Conservation (phyloP, 192 early-diverging fungal species). For the Gryganskiella cystojenkinii region DNA sequence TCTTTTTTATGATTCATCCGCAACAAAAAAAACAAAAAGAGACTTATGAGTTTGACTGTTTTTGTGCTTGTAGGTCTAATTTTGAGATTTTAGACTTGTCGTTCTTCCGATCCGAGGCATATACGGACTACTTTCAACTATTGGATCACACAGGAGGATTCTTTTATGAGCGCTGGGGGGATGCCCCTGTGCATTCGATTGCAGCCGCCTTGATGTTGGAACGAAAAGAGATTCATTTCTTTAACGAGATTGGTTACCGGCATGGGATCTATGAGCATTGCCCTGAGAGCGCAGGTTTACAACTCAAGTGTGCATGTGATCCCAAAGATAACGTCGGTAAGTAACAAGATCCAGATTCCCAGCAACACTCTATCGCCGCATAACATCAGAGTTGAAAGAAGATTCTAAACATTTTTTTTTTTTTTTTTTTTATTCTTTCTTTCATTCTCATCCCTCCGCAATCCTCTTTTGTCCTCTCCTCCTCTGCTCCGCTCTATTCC, state of each 20-base stretch:
- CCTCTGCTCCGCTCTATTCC: neutral
- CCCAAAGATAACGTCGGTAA: conserved; percentile 64
- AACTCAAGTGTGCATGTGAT: conserved; percentile 63
- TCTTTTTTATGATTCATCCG: neutral
- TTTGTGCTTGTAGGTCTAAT: conserved; percentile 85
- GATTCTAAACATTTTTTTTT: neutral
- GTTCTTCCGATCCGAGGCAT: conserved; percentile 73
- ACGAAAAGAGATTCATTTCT: conserved; percentile 77
- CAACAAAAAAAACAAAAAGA: no score
- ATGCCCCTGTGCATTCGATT: conserved; percentile 83
- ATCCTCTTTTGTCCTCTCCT: neutral
- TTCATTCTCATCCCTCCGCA: neutral
- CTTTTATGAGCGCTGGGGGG: conserved; percentile 85
- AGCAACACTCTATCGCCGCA: no score
- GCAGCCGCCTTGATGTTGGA: conserved; percentile 70
- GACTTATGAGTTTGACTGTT: no score
- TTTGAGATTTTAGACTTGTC: conserved; percentile 87
- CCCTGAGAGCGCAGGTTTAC: conserved; percentile 62
- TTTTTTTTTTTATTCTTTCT: neutral
- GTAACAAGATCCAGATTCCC: conserved; percentile 4
- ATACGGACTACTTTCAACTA: conserved; percentile 71
- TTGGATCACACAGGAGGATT: conserved; percentile 86
- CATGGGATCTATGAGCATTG: conserved; percentile 80
- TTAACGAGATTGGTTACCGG: conserved; percentile 78
- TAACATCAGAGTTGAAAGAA: no score